phyloP scores from a whole-genome alignment of 371 early-diverging fungal species.

The Mortierella sp. region DNA sequence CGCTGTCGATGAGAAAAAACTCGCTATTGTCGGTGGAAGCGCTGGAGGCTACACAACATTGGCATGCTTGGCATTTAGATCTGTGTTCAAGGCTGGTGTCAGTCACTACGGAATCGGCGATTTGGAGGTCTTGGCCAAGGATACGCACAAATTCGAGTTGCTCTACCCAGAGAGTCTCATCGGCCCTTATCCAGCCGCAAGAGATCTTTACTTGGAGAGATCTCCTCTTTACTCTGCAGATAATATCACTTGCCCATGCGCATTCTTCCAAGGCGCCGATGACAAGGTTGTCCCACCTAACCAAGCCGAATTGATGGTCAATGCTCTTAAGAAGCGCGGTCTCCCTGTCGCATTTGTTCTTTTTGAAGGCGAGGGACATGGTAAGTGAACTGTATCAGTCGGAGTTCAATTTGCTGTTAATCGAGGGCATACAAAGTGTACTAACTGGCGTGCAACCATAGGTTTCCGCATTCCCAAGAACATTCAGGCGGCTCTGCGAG shows the following conservation, averaged over 20 bases:
- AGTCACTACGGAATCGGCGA: constrained; percentile 80
- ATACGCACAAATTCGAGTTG: constrained; percentile 86
- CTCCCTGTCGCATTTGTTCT: constrained; percentile 75
- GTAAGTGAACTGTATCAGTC: constrained; percentile 8
- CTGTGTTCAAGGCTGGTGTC: constrained; percentile 81
- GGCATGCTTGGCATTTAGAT: constrained; percentile 76
- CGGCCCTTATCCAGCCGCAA: constrained; percentile 74
- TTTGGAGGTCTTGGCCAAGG: constrained; percentile 72
- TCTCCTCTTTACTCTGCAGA: constrained; percentile 73
- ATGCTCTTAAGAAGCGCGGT: constrained; percentile 70
- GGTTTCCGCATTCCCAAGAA: constrained; percentile 54
- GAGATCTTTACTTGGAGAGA: constrained; percentile 65
- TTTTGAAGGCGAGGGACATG: constrained; percentile 83
- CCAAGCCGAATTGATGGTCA: constrained; percentile 81
- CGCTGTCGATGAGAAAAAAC: constrained; percentile 68
- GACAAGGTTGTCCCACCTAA: constrained; percentile 85
- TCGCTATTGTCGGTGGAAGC: constrained; percentile 78
- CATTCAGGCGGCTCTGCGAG: constrained; percentile 31
- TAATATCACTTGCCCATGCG: constrained; percentile 72
- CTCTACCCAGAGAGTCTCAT: constrained; percentile 72
- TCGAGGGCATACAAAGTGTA: not conserved
- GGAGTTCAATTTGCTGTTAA: not conserved
- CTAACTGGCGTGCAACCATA: constrained; percentile 1
- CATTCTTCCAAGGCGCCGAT: constrained; percentile 83
- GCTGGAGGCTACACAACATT: constrained; percentile 81